Conservation (phyloP, 371 early-diverging fungal species). For the Rhizopus arrhizus region DNA sequence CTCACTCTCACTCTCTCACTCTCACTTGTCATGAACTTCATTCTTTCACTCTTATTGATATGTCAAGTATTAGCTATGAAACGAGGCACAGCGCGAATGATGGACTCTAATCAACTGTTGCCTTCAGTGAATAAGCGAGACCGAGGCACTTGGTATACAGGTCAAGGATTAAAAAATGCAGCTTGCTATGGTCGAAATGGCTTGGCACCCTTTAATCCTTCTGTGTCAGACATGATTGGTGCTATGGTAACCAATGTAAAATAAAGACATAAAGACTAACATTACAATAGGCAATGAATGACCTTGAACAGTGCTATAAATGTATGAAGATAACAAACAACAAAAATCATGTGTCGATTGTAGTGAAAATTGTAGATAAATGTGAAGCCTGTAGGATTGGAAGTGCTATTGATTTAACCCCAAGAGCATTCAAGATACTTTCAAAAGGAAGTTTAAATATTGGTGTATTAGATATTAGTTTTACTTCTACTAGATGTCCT, state of each 20-base stretch:
- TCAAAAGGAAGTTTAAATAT: conserved; percentile 20
- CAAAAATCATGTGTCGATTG: conserved; percentile 8
- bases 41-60: neutral
- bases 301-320: conserved; percentile 35
- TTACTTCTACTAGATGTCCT: conserved; percentile 27
- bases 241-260: conserved; percentile 29
- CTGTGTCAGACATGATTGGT: conserved; percentile 32
- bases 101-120: conserved; percentile 8
- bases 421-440: conserved; percentile 33
- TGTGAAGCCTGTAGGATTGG: conserved; percentile 36
- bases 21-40: neutral
- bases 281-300: conserved; percentile 28
- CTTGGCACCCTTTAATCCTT: conserved; percentile 26
- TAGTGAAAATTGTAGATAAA: conserved; percentile 35
- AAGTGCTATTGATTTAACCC: conserved; percentile 37
- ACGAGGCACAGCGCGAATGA: conserved; percentile 8
- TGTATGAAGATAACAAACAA: conserved; percentile 40
- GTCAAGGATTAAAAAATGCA: conserved; percentile 33
- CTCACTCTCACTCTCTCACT: too few relatives aligned
- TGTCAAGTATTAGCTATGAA: neutral
- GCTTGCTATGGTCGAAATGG: conserved; percentile 40
- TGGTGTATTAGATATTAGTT: conserved; percentile 39
- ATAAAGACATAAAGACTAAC: too few relatives aligned
- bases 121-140: conserved; percentile 7
- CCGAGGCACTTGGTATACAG: conserved; percentile 29